Conservation (phyloP, 805 yeast species). For the Ogataea dorogensis region DNA sequence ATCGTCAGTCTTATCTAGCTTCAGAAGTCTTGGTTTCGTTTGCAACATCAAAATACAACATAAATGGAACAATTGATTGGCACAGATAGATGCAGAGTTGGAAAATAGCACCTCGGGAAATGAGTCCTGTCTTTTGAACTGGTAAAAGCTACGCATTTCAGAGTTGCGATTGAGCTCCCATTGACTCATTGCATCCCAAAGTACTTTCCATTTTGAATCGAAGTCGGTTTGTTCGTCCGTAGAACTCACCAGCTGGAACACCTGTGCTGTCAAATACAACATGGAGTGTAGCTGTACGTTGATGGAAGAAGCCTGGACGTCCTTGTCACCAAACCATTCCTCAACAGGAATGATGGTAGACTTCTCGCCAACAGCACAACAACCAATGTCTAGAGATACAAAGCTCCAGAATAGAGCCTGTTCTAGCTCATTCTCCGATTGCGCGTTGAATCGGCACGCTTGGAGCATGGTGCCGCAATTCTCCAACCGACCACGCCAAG, state of each 20-base stretch:
- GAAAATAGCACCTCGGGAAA: slow-evolving; percentile 40
- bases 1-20: slow-evolving; percentile 13
- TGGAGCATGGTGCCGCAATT: slow-evolving; percentile 40
- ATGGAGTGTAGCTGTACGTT: slow-evolving; percentile 17
- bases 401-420: slow-evolving; percentile 45
- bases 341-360: slow-evolving; percentile 13
- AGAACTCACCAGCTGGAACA: slow-evolving; percentile 34
- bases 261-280: slow-evolving; percentile 31
- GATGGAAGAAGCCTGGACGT: neutral
- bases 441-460: slow-evolving; percentile 39
- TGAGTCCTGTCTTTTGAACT: slow-evolving; percentile 29
- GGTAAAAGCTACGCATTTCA: slow-evolving; percentile 36
- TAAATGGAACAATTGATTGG: slow-evolving; percentile 42
- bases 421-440: slow-evolving; percentile 34
- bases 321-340: slow-evolving; percentile 16
- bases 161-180: slow-evolving; percentile 40
- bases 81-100: slow-evolving; percentile 40
- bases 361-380: slow-evolving; percentile 32
- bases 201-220: slow-evolving; percentile 37
- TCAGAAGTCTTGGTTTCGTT: slow-evolving; percentile 39
- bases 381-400: slow-evolving; percentile 40
- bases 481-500: slow-evolving; percentile 40
- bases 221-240: slow-evolving; percentile 27
- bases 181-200: slow-evolving; percentile 40
- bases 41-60: slow-evolving; percentile 40